Evolutionary conservation across 495 filamentous ascomycete genomes (phyloP), one percentile per base, ranked within the genome.

Genomic region (Aspergillus baeticus): DNA sequence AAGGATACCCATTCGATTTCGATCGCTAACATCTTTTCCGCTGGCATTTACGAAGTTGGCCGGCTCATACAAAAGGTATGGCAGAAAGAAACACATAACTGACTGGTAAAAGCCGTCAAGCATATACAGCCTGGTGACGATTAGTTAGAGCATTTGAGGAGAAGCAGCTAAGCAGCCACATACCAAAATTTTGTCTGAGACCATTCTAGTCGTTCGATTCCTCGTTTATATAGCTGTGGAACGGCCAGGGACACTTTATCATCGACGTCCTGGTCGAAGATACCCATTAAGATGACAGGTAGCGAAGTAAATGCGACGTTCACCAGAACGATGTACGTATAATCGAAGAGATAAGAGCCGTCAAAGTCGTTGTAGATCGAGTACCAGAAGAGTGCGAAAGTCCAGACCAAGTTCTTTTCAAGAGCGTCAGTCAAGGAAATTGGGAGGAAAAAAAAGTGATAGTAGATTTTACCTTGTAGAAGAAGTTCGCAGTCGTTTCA

Each of bases 401-500:
- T 96, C 95, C 95, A 99, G 46, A 98, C 87, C 74, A 99, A 87
- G 75, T 97, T 98, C 89, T 88, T 33, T 21, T 18, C 1, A 21
- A 18, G 3, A 42, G 21, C 10, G 22, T 55, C 7, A 22, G 46
- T 60, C 13, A n/a, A n/a, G n/a, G n/a, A n/a, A n/a, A n/a, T n/a
- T n/a, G 50, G 65, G 26, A 67, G 60, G 58, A 47, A 43, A 23
- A 34, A 37, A 38, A 34, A 26, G 39, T 21, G 29, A 34, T 21
- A 17, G 43, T 14, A 5, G 15, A 6, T 34, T 56, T 64, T 59
- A 84, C 85, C 80, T 99, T 99, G 82, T 99, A 99, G 78, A 99
- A 99, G 82, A 99, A 99, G 68, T 99, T 99, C 64, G 92, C 90
- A 61, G 93, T 96, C 23, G 89, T 88, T 79, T 99, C 95, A 46